phyloP scores from a whole-genome alignment of 176 grass and related monocot genomes.

The Leersia perrieri region DNA sequence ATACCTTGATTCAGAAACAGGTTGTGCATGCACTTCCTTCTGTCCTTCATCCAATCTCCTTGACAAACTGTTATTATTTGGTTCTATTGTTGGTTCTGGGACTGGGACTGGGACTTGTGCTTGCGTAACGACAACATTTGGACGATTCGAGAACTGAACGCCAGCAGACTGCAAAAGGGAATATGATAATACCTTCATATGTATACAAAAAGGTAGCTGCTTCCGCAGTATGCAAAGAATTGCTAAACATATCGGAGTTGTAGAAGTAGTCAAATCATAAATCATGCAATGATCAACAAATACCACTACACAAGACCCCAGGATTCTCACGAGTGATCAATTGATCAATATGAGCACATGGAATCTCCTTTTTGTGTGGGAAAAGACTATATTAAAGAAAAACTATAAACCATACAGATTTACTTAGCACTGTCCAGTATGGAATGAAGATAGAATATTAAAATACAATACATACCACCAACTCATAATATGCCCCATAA shows the following conservation, averaged over 20 bases:
- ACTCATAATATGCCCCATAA: conserved; percentile 86
- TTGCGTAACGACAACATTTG: conserved; percentile 54
- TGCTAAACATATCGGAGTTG: conserved; percentile 8
- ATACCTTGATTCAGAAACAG: conserved; percentile 69
- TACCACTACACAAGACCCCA: background rate
- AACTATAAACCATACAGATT: background rate
- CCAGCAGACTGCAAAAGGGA: conserved; percentile 55
- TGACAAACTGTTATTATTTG: conserved; percentile 34
- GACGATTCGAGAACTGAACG: conserved; percentile 64
- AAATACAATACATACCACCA: conserved; percentile 72
- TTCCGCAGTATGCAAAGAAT: conserved; percentile 3
- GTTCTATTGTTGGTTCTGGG: conserved; percentile 37
- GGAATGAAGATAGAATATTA: conserved; percentile 13
- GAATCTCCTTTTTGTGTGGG: background rate
- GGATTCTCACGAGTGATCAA: background rate
- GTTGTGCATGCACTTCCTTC: conserved; percentile 45
- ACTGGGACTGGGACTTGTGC: conserved; percentile 32
- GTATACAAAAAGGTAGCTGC: conserved; percentile 14
- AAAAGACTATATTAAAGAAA: conserved; percentile 16
- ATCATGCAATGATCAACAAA: background rate
- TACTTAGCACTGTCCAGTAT: background rate
- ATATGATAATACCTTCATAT: conserved; percentile 33
- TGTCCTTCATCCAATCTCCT: conserved; percentile 40
- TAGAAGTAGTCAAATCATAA: conserved; percentile 17
- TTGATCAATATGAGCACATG: background rate